Base-by-base conservation (phyloP, 805 yeast species). In the Metschnikowia drakensbergensis region DNA sequence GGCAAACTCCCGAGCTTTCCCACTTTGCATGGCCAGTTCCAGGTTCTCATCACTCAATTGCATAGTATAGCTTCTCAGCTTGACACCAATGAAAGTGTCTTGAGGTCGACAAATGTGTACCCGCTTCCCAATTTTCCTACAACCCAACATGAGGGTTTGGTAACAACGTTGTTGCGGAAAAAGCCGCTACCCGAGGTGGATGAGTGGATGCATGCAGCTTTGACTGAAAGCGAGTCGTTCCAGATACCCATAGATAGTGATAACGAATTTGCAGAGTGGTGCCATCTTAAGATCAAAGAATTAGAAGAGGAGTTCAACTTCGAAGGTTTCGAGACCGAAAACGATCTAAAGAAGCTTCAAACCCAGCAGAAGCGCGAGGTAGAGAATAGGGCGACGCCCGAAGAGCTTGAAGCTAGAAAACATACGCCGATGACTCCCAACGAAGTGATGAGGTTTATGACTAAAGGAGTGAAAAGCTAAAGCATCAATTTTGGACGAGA, bases 151-250 rank as follows among this genome's bases (percentile, higher is more conserved):
- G 91, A 87, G 58, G 87, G 89, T 2, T 73, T 94, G 32, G 68
- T 91, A 44, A 86, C 96, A 0, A 90, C 97, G 0, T 71, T 94
- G 51, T 66, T 94, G 51, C 77, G 98, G 50, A 94, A 91, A 63
- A 92, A 91, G 62, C 84, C 85, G 43, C 71, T 88, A 8, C 98
- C 99, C 0, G 97, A 91, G 53, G 96, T 92, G 2, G 87, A 83
- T 45, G 86, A 81, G 41, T 92, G 98, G 97, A 79, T 90, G 6
- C 74, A 74, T 28, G 31, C 47, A 5, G 66, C 66, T 2, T 45
- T 58, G 27, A 53, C 49, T 10, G 59, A 58, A 5, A 51, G 54
- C 33, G 60, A 22, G 41, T 58, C 46, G 40, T 40, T 61, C 51
- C 33, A 61, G 67, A 25, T 70, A 66, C 42, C 62, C 58, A 35